Evolutionary conservation across 2,329 filamentous ascomycete species (phyloP).

Genomic region (Cordyceps farinosa): DNA sequence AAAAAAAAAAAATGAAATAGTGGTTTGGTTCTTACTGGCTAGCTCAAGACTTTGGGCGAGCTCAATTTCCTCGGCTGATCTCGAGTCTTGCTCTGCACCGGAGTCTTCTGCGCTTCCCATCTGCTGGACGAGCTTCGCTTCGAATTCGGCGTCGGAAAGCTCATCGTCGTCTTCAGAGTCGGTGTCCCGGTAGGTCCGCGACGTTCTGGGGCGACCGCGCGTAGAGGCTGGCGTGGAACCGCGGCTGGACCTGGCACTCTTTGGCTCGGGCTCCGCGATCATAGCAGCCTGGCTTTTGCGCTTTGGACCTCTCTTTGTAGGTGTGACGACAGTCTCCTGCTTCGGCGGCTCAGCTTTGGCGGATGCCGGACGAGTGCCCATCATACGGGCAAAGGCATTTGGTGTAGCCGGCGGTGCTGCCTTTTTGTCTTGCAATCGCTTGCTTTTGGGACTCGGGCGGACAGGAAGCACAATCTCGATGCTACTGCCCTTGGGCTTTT

Average conservation of each 20-base stretch:
- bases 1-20: background rate
- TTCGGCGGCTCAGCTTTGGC: constrained; percentile 26
- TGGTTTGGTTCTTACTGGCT: constrained; percentile 58
- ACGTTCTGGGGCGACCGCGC: constrained; percentile 50
- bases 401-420: constrained; percentile 20
- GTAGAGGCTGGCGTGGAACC: constrained; percentile 66
- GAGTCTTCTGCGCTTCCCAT: constrained; percentile 42
- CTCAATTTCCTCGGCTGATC: constrained; percentile 59
- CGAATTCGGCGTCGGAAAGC: constrained; percentile 81
- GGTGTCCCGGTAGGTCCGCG: constrained; percentile 48
- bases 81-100: constrained; percentile 27
- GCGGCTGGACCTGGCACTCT: constrained; percentile 72
- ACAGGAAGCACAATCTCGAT: constrained; percentile 32
- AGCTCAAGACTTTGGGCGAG: constrained; percentile 66
- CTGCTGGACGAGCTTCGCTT: constrained; percentile 68
- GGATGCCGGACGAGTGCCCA: constrained; percentile 39
- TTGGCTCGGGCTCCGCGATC: constrained; percentile 42
- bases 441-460: constrained; percentile 34
- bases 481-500: constrained; percentile 13
- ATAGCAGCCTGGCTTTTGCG: constrained; percentile 31
- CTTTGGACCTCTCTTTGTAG: constrained; percentile 27
- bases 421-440: constrained; percentile 24
- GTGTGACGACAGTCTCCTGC: constrained; percentile 19
- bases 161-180: constrained; percentile 58
- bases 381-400: constrained; percentile 48